Conservation (phyloP, 176 grass and related monocot genomes). For the Oryza brachyantha region DNA sequence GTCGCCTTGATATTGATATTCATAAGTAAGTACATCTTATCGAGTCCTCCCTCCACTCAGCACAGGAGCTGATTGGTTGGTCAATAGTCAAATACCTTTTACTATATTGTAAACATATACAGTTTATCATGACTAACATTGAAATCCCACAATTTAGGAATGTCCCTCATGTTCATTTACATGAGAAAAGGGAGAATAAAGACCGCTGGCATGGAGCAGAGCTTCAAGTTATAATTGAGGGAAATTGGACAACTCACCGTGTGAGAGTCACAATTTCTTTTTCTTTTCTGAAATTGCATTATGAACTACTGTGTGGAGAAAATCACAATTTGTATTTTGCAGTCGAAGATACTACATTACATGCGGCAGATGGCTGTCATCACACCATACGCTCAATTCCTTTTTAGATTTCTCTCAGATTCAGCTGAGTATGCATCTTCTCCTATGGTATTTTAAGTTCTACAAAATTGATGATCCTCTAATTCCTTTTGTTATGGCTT, state of each 20-base stretch:
- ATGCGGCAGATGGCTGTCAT: conserved; percentile 99
- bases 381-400: conserved; percentile 93
- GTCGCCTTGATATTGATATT: conserved; percentile 93
- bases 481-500: conserved; percentile 12
- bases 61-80: conserved; percentile 9
- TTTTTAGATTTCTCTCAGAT: conserved; percentile 86
- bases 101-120: conserved; percentile 3
- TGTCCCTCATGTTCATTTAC: conserved; percentile 95
- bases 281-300: conserved; percentile 1
- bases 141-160: conserved; percentile 60
- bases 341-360: conserved; percentile 97
- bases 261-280: conserved; percentile 44
- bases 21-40: conserved; percentile 61
- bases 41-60: conserved; percentile 6
- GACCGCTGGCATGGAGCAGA: conserved; percentile 90
- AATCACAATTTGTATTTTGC: conserved; percentile 38
- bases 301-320: conserved; percentile 11
- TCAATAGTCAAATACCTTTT: conserved; percentile 17
- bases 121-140: conserved; percentile 35
- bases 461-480: conserved; percentile 13
- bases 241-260: conserved; percentile 93
- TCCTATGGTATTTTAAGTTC: conserved; percentile 23
- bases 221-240: conserved; percentile 98
- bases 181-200: conserved; percentile 86
- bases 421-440: conserved; percentile 62